Base-by-base conservation (phyloP, 2,329 filamentous ascomycete genomes). In the Botryotinia convoluta region DNA sequence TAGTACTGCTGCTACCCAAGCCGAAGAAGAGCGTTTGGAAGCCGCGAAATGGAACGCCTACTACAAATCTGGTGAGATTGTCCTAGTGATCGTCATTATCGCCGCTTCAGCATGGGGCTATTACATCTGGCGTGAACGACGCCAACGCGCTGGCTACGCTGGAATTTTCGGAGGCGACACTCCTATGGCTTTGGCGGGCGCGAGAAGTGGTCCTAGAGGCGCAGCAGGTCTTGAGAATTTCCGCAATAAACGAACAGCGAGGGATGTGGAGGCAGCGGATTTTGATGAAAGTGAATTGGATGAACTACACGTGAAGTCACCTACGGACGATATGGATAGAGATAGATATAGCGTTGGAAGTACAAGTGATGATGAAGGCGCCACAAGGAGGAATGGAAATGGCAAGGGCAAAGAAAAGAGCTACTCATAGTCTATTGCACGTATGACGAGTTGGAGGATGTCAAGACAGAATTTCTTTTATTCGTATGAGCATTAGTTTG, bases 41-140 rank as follows among this genome's bases (percentile, higher is more conserved):
- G 86, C 90, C 45, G 90, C 91, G 0, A 88, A 90, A 74, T 91
- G 91, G 89, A 86, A 88, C 63, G 91, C 91, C 0, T 93, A 93
- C 79, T 90, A 91, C 79, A 90, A 90, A 77, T 92, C 90, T 2
- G 91, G 91, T 62, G 91, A 93, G 80, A 89, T 90, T 16, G 91
- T 89, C 1, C 84, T 93, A 3, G 86, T 93, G 2, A 84, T 93
- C 54, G 90, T 93, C 29, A 84, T 89, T 68, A 88, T 92, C 71
- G 87, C 88, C 7, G 90, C 90, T 1, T 83, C 82, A 20, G 82
- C 87, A 45, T 93, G 90, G 87, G 90, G 87, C 16, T 89, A 87
- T 80, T 91, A 87, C 76, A 83, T 92, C 79, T 92, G 89, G 88
- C 86, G 86, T 74, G 86, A 89, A 73, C 87, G 90, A 67, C 86